These are phyloP conservation scores for Solanum medicagineum DNA, from an alignment of 257 asterid genomes.

Conservation along the genomic window DNA sequence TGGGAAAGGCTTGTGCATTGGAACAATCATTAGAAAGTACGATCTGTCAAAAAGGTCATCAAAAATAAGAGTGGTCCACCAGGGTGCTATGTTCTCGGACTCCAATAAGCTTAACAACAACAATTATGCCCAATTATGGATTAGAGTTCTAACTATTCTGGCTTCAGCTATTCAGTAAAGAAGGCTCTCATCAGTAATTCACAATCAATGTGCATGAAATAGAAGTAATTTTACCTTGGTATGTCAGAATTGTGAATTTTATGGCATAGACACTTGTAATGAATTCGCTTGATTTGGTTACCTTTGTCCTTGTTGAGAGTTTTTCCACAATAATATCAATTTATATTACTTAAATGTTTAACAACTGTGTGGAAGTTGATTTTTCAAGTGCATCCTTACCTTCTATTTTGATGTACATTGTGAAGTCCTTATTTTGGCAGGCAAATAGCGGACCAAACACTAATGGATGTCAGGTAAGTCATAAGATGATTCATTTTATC, in stretches of 20 bases:
- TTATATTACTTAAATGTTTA: background rate
- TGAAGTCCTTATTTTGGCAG: slow-evolving; percentile 32
- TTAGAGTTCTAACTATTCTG: background rate
- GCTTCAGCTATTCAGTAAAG: background rate
- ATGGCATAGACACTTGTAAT: background rate
- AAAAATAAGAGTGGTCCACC: background rate
- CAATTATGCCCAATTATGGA: background rate
- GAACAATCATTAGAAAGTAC: background rate
- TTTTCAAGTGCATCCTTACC: background rate
- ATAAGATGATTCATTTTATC: background rate
- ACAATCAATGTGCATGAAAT: background rate
- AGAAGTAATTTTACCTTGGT: background rate
- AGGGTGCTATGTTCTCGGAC: background rate
- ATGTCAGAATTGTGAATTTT: background rate
- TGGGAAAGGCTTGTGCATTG: background rate
- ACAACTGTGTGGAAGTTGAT: background rate
- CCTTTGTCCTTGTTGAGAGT: background rate
- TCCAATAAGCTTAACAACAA: background rate
- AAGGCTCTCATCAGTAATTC: background rate
- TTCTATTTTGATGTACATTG: background rate
- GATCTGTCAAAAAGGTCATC: background rate
- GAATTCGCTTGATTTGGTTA: background rate
- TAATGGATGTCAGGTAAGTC: slow-evolving; percentile 83
- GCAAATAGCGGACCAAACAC: slow-evolving; percentile 86
- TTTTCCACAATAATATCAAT: background rate